A percentile compares a stretch with the other conserved stretches of the same genome.
phyloP scores from a whole-genome alignment of 768 basidiomycete species.

The Rhizopogon sp. region DNA sequence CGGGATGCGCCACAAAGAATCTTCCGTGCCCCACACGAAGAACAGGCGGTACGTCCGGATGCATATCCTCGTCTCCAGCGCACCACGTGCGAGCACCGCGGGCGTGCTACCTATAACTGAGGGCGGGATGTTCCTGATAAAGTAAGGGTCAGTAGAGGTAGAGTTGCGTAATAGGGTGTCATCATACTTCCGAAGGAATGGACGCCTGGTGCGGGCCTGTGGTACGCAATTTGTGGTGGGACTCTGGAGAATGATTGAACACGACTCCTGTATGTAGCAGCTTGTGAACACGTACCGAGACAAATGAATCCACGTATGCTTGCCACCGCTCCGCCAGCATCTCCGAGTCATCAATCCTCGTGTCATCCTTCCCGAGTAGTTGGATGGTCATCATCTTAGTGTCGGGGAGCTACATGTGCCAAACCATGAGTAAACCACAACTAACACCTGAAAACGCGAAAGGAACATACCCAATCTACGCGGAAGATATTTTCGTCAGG shows the following conservation, averaged over 20 bases:
- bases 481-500: constrained; percentile 78
- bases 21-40: constrained; percentile 68
- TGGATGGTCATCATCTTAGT: constrained; percentile 68
- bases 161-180: constrained; percentile 1
- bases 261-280: neutral
- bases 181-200: constrained; percentile 64
- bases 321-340: constrained; percentile 77
- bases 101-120: constrained; percentile 26
- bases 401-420: constrained; percentile 47
- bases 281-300: constrained; percentile 42
- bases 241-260: constrained; percentile 33
- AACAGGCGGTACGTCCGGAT: constrained; percentile 78
- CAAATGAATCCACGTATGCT: constrained; percentile 71
- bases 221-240: constrained; percentile 54
- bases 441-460: too few relatives aligned
- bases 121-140: constrained; percentile 17
- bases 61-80: constrained; percentile 82
- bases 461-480: constrained; percentile 65
- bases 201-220: constrained; percentile 39
- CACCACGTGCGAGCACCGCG: constrained; percentile 47
- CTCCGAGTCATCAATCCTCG: constrained; percentile 70
- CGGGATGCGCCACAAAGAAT: constrained; percentile 49
- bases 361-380: constrained; percentile 76
- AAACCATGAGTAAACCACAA: too few relatives aligned
- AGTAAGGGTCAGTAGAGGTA: constrained; percentile 14